Evolutionary conservation across 495 filamentous ascomycete genomes (phyloP), one percentile per base, ranked within the genome.

Genomic region (Penicillium canariense): DNA sequence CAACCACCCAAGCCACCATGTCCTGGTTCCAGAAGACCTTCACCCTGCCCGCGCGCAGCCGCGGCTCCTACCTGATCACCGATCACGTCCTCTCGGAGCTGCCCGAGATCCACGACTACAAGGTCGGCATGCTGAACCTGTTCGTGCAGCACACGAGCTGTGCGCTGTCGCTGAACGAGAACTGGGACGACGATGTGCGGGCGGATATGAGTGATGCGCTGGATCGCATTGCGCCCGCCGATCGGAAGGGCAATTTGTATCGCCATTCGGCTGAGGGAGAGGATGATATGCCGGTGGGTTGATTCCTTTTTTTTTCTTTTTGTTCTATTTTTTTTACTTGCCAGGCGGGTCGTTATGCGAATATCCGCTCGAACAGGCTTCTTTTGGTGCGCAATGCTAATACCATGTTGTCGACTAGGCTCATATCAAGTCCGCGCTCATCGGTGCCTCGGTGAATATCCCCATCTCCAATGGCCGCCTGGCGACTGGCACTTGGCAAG

Each of bases 121-220:
- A 90, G 68, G 78, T 91, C 56, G 94, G 94, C 28, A 75, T 97
- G 53, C 75, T 97, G 54, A 84, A 96, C 63, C 78, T 96, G 40
- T 96, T 96, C 71, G 75, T 96, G 39, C 90, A 96, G 73, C 91
- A 96, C 74, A 96, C 91, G 22, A 87, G 83, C 67, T 92, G 88
- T 72, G 91, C 87, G 35, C 76, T 96, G 48, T 87, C 81, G 50
- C 70, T 96, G 57, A 96, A 98, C 70, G 94, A 98, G 82, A 97
- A 97, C 73, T 98, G 87, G 85, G 91, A 95, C 61, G 72, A 76
- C 15, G 88, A 89, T 68, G 87, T 92, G 11, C 73, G 90, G 27
- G 80, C 76, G 1, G 92, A 96, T 64, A 97, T 98, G 95, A 88
- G 82, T 59, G 93, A 97, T 76, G 87, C 92, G 50, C 75, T 98